A percentile compares a stretch with the other conserved stretches of the same genome.
Conservation (phyloP, 1,284 basidiomycete genomes). For the Golubevia pallescens region DNA sequence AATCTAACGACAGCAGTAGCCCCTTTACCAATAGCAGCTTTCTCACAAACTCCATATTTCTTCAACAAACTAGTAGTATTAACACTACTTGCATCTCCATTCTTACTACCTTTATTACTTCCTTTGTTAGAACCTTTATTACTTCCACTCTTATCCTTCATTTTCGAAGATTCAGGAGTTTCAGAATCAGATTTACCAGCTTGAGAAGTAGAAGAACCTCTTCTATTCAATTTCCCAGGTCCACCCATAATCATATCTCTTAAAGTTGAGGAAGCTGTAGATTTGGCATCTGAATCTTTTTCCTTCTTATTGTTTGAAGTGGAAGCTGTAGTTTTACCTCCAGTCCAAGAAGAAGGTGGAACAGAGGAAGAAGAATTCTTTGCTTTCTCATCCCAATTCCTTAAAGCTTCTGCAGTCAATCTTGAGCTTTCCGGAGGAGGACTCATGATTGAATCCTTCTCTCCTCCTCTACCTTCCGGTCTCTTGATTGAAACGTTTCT, state of each 20-base stretch:
- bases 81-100: conserved; percentile 14
- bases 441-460: conserved; percentile 1
- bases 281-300: conserved; percentile 42
- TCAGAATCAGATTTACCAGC: conserved; percentile 45
- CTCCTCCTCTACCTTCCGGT: conserved; percentile 13
- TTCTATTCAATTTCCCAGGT: conserved; percentile 50
- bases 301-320: conserved; percentile 18
- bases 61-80: conserved; percentile 67
- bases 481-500: conserved; percentile 45
- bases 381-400: conserved; percentile 52
- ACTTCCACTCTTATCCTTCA: conserved; percentile 14
- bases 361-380: conserved; percentile 19
- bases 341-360: neutral
- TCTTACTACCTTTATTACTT: conserved; percentile 20
- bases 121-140: neutral
- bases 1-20: conserved; percentile 94
- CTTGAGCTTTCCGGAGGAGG: conserved; percentile 7
- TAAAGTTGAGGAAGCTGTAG: conserved; percentile 46
- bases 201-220: conserved; percentile 45
- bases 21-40: conserved; percentile 94
- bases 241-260: conserved; percentile 60
- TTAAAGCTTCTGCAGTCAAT: conserved; percentile 50
- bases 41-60: conserved; percentile 97
- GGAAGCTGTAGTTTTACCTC: neutral
- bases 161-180: neutral